These are phyloP conservation scores for Vitis rotundifolia DNA, from an alignment of 164 flowering plant species.

Conservation along the genomic window DNA sequence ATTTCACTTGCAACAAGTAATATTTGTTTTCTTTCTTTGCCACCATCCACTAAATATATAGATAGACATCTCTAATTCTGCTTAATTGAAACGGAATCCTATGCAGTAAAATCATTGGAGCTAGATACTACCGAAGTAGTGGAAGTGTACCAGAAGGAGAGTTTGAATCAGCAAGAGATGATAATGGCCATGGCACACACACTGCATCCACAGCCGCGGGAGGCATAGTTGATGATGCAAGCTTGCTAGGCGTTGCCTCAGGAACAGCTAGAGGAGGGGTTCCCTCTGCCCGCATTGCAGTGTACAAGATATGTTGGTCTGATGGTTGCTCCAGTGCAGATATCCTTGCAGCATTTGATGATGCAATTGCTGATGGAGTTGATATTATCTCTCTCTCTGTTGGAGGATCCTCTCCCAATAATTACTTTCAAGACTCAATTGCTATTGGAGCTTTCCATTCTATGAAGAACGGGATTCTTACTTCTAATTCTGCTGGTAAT, in stretches of 20 bases:
- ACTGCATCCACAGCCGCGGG: constrained; percentile 78
- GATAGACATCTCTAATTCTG: no score
- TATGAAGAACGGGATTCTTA: not conserved
- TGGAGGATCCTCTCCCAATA: constrained; percentile 17
- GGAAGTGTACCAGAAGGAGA: constrained; percentile 10
- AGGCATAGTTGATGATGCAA: constrained; percentile 30
- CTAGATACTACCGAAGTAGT: constrained; percentile 31
- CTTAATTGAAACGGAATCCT: not conserved
- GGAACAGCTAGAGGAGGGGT: constrained; percentile 73
- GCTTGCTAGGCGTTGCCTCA: constrained; percentile 41
- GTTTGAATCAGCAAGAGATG: constrained; percentile 45
- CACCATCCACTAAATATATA: no score
- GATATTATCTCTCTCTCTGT: constrained; percentile 63
- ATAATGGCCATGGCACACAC: constrained; percentile 74
- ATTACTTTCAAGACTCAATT: no score
- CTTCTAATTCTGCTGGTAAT: no score
- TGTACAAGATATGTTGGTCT: constrained; percentile 63
- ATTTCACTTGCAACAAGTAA: constrained; percentile 75
- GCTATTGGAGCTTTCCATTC: constrained; percentile 27
- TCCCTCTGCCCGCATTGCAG: constrained; percentile 62
- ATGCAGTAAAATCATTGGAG: constrained; percentile 65
- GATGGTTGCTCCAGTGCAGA: constrained; percentile 48
- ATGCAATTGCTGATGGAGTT: constrained; percentile 76
- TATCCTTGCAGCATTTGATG: constrained; percentile 68
- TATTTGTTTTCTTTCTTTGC: not conserved